A percentile compares a stretch with the other conserved stretches of the same genome.
phyloP scores from a whole-genome alignment of 1,284 basidiomycete species.

The Phaffia rhodozyma region DNA sequence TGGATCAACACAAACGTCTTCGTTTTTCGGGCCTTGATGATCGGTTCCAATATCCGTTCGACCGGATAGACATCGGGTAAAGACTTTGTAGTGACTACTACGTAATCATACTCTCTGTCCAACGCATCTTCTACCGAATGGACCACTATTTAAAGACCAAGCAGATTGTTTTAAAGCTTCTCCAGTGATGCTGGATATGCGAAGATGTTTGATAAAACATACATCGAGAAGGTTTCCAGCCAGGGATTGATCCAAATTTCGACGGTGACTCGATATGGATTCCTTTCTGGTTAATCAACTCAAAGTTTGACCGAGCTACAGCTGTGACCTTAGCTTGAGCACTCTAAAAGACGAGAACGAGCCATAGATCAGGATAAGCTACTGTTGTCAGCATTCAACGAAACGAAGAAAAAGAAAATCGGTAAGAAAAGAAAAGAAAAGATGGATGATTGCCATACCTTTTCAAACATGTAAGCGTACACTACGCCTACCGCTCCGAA shows the following conservation, averaged over 20 bases:
- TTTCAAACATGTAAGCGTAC: conserved; percentile 51
- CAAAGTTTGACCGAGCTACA: conserved; percentile 61
- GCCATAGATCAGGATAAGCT: not conserved
- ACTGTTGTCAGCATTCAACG: not conserved
- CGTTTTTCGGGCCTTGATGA: conserved; percentile 45
- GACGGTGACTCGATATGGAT: conserved; percentile 45
- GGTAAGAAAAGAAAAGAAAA: not conserved
- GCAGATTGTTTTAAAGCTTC: not conserved
- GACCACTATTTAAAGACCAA: conserved; percentile 41
- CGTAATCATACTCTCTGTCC: conserved; percentile 51
- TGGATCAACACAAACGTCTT: conserved; percentile 56
- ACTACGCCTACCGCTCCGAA: conserved; percentile 42
- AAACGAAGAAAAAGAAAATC: not conserved
- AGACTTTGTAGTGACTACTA: conserved; percentile 58
- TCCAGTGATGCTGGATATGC: not conserved
- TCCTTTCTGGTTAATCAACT: conserved; percentile 41
- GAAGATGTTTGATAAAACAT: conserved; percentile 21
- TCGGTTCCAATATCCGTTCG: conserved; percentile 46
- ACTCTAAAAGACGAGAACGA: conserved; percentile 28
- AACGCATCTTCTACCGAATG: conserved; percentile 48
- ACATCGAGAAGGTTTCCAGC: conserved; percentile 55
- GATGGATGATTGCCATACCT: conserved; percentile 22
- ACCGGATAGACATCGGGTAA: conserved; percentile 56
- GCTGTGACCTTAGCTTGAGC: conserved; percentile 56
- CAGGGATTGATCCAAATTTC: conserved; percentile 47